phyloP scores from a whole-genome alignment of 495 filamentous ascomycete species.

The Aspergillus baeticus region DNA sequence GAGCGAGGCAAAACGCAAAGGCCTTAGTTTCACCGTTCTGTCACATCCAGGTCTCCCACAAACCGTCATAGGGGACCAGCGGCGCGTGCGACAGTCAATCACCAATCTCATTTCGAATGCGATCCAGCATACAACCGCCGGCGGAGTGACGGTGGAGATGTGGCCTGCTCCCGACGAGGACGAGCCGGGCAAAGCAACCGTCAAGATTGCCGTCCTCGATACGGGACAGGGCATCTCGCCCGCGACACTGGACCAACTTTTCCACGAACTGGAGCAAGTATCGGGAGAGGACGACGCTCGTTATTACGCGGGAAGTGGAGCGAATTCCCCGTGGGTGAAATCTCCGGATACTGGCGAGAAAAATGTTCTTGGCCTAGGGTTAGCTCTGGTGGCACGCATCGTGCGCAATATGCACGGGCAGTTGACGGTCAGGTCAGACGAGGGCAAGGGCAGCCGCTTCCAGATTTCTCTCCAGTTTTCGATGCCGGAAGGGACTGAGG shows the following conservation, averaged over 20 bases:
- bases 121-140: slow-evolving; percentile 73
- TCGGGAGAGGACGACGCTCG: slow-evolving; percentile 53
- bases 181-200: slow-evolving; percentile 45
- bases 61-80: slow-evolving; percentile 74
- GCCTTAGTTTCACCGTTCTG: slow-evolving; percentile 64
- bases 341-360: slow-evolving; percentile 17
- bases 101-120: slow-evolving; percentile 85
- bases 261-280: slow-evolving; percentile 86
- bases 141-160: slow-evolving; percentile 69
- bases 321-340: not conserved
- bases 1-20: slow-evolving; percentile 73
- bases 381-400: slow-evolving; percentile 82
- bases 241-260: slow-evolving; percentile 71
- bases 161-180: slow-evolving; percentile 45
- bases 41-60: slow-evolving; percentile 68
- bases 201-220: slow-evolving; percentile 77
- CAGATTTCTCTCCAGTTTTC: slow-evolving; percentile 44
- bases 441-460: slow-evolving; percentile 82
- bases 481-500: slow-evolving; percentile 23
- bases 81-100: slow-evolving; percentile 75
- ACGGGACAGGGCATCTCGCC: slow-evolving; percentile 78
- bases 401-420: slow-evolving; percentile 91
- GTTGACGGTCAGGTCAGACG: slow-evolving; percentile 80
- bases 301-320: slow-evolving; percentile 13
- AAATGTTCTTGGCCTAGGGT: slow-evolving; percentile 70